Base-by-base conservation (phyloP, 495 filamentous ascomycete genomes). In the Eremomyces bilateralis region DNA sequence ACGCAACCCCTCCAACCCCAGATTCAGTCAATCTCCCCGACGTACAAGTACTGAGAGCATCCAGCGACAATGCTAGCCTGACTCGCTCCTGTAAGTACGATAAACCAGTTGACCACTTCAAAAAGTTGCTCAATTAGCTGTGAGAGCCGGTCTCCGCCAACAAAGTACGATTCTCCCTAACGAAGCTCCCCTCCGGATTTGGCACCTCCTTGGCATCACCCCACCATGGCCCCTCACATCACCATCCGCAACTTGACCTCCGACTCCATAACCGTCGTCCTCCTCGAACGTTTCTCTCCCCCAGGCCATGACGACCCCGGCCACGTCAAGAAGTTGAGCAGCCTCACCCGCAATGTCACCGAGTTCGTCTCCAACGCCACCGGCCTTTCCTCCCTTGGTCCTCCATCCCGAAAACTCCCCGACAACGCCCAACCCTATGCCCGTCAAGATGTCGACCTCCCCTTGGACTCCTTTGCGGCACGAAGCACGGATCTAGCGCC, bases 221-320 rank as follows among this genome's bases (percentile, higher is more conserved):
- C 8, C 24, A 27, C 8, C 15, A 37, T 34, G 35, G 35, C 28
- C n/a, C 35, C 35, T 21, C 40, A 46, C 13, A 54, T 95, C 29
- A 82, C 70, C 3, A 71, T 97, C 51, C 84, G 85, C 43, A 97
- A 97, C 50, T 63, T 93, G 37, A 85, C 83, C 24, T 58, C 69
- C 40, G 78, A 64, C 4, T 61, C 71, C 1, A 57, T 94, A 20
- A 65, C 71, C 29, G 58, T 95, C 43, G 80, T 69, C 53, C 54
- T 65, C 37, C 60, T 91, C 36, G 76, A 91, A 52, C 76, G 69
- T 38, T 82, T 83, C 47, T 67, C 47, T 36, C 46, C 49, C 8
- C 48, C 52, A 59, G 42, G 55, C 58, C 0, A 54, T 2, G 13
- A 61, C 34, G 53, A 63, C 28, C 46, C 48, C 20, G 39, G 34